Base-by-base conservation (phyloP, 352 stramenopile genomes). In the Aphanomyces invadans region DNA sequence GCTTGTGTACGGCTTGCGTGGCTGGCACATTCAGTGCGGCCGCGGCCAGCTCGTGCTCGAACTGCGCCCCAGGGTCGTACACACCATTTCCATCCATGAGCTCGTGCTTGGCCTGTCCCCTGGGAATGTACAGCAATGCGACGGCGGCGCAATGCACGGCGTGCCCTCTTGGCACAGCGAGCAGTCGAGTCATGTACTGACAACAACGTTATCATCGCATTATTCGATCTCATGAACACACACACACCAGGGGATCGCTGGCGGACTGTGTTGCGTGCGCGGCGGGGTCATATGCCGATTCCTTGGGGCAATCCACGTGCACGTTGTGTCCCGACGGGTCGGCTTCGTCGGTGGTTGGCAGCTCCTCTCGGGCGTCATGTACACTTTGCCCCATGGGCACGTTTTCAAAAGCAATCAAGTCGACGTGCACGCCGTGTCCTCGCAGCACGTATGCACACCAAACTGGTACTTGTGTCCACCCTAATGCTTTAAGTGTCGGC, bases 81-180 rank as follows among this genome's bases (percentile, higher is more conserved):
- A 76, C 70, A 0, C 75, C 83, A 23, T 72, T 53, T 32, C 74
- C 52, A 3, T 76, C 79, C 1, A 79, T 76, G 9, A 62, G 67
- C 0, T 44, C 65, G 0, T 91, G 83, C 32, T 81, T 77, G 26
- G 64, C 74, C 21, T 91, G 83, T 42, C 79, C 80, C 0, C 63
- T 69, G 55, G 83, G 83, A 4, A 87, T 83, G 64, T 87, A 76
- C 72, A 89, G 80, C 53, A 74, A 78, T 54, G n/a, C 23, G 2
- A 71, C 73, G 0, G 70, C 69, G 12, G 56, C 67, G 0, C 31
- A 23, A 3, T 91, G 83, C 26, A 62, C 63, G 0, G 53, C 75
- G 10, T 91, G 83, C 32, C 77, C 80, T 25, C 28, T 74, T 3
- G 86, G 86, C 46, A 87, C 77, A 0, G 5, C 23, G 19, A 48